These are phyloP conservation scores for Galerina marginata DNA, from an alignment of 768 basidiomycete genomes.

Conservation along the genomic window DNA sequence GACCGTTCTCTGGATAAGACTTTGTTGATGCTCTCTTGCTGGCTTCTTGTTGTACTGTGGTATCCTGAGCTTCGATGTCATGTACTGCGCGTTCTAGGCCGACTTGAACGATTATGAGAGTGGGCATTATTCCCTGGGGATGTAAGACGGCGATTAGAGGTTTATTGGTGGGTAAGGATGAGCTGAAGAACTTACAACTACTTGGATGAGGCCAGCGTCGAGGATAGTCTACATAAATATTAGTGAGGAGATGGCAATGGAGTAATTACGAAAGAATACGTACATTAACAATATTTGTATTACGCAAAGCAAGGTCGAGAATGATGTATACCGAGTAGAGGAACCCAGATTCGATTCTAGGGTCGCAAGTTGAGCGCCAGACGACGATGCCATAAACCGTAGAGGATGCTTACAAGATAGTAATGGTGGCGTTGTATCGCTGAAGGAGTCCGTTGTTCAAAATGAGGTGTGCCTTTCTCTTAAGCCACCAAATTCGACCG, in stretches of 20 bases:
- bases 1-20: not conserved
- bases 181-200: constrained; percentile 29
- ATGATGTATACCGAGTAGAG: constrained; percentile 42
- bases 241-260: not conserved
- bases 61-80: constrained; percentile 27
- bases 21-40: not conserved
- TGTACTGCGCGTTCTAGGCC: constrained; percentile 35
- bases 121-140: constrained; percentile 38
- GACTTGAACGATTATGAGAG: constrained; percentile 40
- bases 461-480: constrained; percentile 29
- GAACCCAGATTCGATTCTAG: constrained; percentile 45
- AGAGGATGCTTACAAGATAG: constrained; percentile 37
- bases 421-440: constrained; percentile 38
- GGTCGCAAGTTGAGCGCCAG: not conserved
- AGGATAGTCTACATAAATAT: constrained; percentile 22
- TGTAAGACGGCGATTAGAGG: not conserved
- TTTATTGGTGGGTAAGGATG: not conserved
- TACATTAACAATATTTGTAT: constrained; percentile 27
- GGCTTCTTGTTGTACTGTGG: constrained; percentile 11
- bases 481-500: constrained; percentile 41
- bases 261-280: not conserved
- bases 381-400: not conserved
- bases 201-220: constrained; percentile 33
- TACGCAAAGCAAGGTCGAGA: constrained; percentile 33
- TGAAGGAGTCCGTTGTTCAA: constrained; percentile 32